A percentile compares a stretch with the other conserved stretches of the same genome.
These are phyloP conservation scores for Rhizoclosmatium globosum DNA, from an alignment of 192 early-diverging fungal genomes.

Conservation along the genomic window DNA sequence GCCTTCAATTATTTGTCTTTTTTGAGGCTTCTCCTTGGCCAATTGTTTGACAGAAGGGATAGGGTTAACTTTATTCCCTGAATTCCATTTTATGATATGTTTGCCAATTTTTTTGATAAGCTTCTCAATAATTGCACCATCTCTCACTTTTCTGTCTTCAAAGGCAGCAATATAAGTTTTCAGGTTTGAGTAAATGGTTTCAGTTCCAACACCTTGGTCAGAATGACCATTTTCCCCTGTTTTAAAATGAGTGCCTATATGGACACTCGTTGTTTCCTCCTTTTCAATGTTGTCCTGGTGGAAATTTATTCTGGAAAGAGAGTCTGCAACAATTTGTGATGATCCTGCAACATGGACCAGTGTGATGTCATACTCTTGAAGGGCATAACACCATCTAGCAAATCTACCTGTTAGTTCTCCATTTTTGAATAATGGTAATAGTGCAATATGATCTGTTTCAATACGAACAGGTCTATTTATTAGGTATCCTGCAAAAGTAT, in stretches of 20 bases:
- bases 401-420: constrained; percentile 31
- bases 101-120: not conserved
- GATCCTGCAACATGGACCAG: constrained; percentile 8
- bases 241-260: not conserved
- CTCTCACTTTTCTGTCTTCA: not conserved
- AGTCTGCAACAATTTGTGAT: constrained; percentile 5
- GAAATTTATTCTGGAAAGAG: constrained; percentile 10
- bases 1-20: not conserved
- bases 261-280: no score
- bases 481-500: constrained; percentile 38
- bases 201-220: not conserved
- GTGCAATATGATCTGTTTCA: no score
- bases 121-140: not conserved
- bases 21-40: not conserved
- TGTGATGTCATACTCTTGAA: constrained; percentile 32
- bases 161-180: not conserved
- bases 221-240: not conserved
- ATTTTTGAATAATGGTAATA: constrained; percentile 29
- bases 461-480: constrained; percentile 23
- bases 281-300: constrained; percentile 12
- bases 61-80: no score
- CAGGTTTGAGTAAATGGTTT: not conserved
- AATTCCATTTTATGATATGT: not conserved
- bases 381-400: constrained; percentile 33
- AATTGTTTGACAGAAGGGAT: not conserved